These are phyloP conservation scores for Lyophyllum decastes DNA, from an alignment of 768 basidiomycete species.

Conservation along the genomic window DNA sequence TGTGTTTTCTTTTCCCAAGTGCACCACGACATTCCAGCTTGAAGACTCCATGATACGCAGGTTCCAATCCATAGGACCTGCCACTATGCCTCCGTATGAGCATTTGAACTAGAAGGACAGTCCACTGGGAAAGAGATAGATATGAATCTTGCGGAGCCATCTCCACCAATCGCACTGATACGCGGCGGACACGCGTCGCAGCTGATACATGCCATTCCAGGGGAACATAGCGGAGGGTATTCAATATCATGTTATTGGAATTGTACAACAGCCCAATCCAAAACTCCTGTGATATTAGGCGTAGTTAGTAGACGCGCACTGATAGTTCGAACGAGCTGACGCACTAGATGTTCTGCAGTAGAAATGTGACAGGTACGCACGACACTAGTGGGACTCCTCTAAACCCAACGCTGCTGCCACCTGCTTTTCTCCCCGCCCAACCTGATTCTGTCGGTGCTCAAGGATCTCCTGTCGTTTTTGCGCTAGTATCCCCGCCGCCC, in stretches of 20 bases:
- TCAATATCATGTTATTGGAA: conserved; percentile 2
- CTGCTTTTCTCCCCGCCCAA: conserved; percentile 31
- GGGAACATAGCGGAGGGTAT: not conserved
- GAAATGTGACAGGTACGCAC: not conserved
- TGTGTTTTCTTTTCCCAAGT: too few relatives aligned
- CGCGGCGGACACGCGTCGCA: not conserved
- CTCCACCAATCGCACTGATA: not conserved
- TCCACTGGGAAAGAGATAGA: not conserved
- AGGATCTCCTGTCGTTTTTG: conserved; percentile 63
- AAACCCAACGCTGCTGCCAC: conserved; percentile 20
- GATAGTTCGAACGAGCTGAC: not conserved
- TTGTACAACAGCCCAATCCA: conserved; percentile 2
- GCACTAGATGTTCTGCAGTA: conserved; percentile 18
- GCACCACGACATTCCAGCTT: too few relatives aligned
- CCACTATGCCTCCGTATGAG: too few relatives aligned
- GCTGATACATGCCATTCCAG: not conserved
- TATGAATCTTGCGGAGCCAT: not conserved
- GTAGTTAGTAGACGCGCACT: not conserved
- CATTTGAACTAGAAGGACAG: too few relatives aligned
- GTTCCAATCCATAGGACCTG: too few relatives aligned
- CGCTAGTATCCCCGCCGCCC: conserved; percentile 60
- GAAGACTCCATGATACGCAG: too few relatives aligned
- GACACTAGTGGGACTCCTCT: conserved; percentile 4
- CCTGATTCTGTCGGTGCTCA: conserved; percentile 45
- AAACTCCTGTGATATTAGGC: conserved; percentile 5